Evolutionary conservation across 192 early-diverging fungal genomes (phyloP), one percentile per base, ranked within the genome.

Genomic region (Anaeromyces robustus): DNA sequence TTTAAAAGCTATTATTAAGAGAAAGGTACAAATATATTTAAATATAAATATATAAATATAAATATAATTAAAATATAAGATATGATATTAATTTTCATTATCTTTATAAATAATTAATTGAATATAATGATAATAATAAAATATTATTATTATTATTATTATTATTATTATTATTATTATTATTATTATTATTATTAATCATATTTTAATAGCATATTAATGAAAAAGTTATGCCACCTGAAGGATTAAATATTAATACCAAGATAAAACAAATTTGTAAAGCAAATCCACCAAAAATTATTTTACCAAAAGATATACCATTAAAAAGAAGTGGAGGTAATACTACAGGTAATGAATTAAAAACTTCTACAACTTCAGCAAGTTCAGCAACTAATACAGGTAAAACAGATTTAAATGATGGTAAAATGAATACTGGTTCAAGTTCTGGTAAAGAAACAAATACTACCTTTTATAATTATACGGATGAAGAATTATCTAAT

Each of bases 281-380:
- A 52, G 43, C 22, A 14, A 52, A 52, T 52, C 43, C 43, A 13
- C 89, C 89, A 32, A 89, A 89, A 78, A 85, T 88, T n/a, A 85
- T 90, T 29, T 79, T 90, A 29, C 89, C 89, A n/a, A 84, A 85
- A 22, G 43, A 52, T 52, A 52, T 52, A 41, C 39, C 39, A 16
- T 16, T 16, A 22, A 52, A 52, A 13, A 52, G 22, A 22, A 52
- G 18, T 1, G 43, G 0, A 14, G n/a, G n/a, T n/a, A n/a, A n/a
- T n/a, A n/a, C n/a, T n/a, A n/a, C n/a, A n/a, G n/a, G n/a, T n/a
- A n/a, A n/a, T n/a, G 43, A 52, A 52, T 22, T 52, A 52, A 52
- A 52, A 22, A 52, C 43, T 1, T 52, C 43, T 14, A 4, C 43
- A 52, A 13, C 13, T 52, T 52, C 43, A 18, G 43, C 19, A 52